Base-by-base conservation (phyloP, 2,329 filamentous ascomycete genomes). In the Proliferodiscus dingleyae region DNA sequence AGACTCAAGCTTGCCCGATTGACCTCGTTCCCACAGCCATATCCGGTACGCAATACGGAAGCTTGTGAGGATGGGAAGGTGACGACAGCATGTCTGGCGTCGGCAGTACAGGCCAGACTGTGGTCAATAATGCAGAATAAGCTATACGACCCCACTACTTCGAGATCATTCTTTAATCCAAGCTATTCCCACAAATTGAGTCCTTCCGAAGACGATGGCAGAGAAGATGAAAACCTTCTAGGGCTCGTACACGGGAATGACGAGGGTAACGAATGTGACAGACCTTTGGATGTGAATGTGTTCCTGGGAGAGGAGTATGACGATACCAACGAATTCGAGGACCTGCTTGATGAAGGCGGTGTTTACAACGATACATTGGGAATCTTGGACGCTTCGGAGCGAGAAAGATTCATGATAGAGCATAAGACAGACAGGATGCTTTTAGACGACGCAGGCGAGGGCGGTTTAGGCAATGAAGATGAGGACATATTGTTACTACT, bases 91-190 rank as follows among this genome's bases (percentile, higher is more conserved):
- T 29, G 41, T 2, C 32, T 60, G 15, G 34, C 45, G 8, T 43
- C 46, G 2, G 53, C 56, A 5, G 45, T 59, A 16, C 45, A 56
- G 33, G 29, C 45, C 2, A 49, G 50, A 21, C 11, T 60, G 15
- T 61, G 57, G 57, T 38, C 34, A 9, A 60, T 60, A 52, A 60
- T 59, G 54, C 57, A 58, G 23, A 48, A 30, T 26, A 52, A 49
- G 7, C 18, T 60, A 7, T 52, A 52, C 29, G 44, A 58, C 29
- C 33, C 46, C 4, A 37, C 43, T 13, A 45, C 46, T 11, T 45
- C 42, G 3, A 46, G 43, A 18, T 49, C 41, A 22, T 5, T 55
- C 32, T 34, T 34, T 10, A 34, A 34, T 18, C 32, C 32, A 8
- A n/a, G 16, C 2, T 18, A n/a, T 34, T 34, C 32, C 16, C 15